phyloP scores from a whole-genome alignment of 192 early-diverging fungal species.

The Backusella tuberculispora region DNA sequence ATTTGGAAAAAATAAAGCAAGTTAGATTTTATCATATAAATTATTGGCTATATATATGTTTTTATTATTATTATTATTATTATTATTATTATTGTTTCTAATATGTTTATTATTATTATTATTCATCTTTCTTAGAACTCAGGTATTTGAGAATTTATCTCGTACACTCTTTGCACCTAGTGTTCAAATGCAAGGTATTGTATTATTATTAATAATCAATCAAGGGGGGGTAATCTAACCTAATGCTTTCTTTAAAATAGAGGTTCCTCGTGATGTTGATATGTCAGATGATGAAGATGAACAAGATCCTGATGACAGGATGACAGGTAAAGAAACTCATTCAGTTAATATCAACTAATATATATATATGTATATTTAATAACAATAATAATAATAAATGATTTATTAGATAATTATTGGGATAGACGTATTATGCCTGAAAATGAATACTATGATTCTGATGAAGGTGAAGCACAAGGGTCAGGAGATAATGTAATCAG shows the following conservation, averaged over 20 bases:
- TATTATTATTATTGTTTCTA: no score
- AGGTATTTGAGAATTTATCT: constrained; percentile 74
- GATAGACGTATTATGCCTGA: constrained; percentile 70
- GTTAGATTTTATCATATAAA: neutral
- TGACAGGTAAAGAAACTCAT: neutral
- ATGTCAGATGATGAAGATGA: constrained; percentile 74
- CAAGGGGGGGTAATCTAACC: neutral
- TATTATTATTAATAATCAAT: neutral
- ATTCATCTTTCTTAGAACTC: constrained; percentile 30
- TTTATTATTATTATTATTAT: no score
- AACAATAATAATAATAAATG: neutral
- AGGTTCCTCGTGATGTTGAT: constrained; percentile 72
- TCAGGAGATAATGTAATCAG: constrained; percentile 10
- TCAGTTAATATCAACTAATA: neutral
- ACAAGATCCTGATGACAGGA: constrained; percentile 55
- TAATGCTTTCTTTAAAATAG: constrained; percentile 39
- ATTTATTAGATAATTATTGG: constrained; percentile 54
- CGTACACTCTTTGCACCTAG: constrained; percentile 69
- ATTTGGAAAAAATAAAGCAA: constrained; percentile 84
- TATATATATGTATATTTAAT: neutral
- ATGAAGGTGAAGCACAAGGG: constrained; percentile 55
- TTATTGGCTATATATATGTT: neutral
- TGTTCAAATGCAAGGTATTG: constrained; percentile 75
- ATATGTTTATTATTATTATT: no score
- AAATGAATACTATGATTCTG: constrained; percentile 79